Conservation (phyloP, 345 rosid genomes). For the Cardamine resedifolia region DNA sequence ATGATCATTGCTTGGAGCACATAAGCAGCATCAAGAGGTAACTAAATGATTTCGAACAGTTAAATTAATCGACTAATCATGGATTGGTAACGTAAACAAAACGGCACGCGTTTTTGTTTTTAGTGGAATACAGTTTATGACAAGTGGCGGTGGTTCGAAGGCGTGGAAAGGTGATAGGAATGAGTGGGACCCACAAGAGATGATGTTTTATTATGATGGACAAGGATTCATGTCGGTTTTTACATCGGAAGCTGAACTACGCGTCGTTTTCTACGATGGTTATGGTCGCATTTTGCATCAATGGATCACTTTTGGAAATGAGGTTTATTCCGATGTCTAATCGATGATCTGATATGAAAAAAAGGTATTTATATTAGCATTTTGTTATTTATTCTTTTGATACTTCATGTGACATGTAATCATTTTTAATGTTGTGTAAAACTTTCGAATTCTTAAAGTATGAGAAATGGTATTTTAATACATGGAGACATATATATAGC, state of each 20-base stretch:
- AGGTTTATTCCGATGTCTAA: constrained; percentile 18
- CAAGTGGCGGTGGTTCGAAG: constrained; percentile 90
- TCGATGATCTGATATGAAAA: neutral
- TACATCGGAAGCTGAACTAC: constrained; percentile 31
- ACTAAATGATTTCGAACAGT: neutral
- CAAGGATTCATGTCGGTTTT: constrained; percentile 78
- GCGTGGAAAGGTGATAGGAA: constrained; percentile 68
- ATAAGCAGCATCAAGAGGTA: constrained; percentile 62
- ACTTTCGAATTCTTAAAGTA: neutral
- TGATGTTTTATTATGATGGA: constrained; percentile 71
- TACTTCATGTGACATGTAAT: neutral
- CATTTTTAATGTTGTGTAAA: neutral
- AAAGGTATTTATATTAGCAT: neutral
- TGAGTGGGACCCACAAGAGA: constrained; percentile 26
- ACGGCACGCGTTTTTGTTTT: neutral
- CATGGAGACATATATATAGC: neutral
- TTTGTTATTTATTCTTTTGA: neutral
- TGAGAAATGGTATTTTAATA: neutral
- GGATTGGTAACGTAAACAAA: constrained; percentile 7
- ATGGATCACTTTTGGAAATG: constrained; percentile 42
- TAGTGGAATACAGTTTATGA: constrained; percentile 60
- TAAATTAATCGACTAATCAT: neutral
- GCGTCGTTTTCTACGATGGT: constrained; percentile 50
- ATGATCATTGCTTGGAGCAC: constrained; percentile 84
- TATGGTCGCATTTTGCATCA: constrained; percentile 53